These are phyloP conservation scores for Phaseolus coccineus DNA, from an alignment of 331 rosid genomes.

Conservation along the genomic window DNA sequence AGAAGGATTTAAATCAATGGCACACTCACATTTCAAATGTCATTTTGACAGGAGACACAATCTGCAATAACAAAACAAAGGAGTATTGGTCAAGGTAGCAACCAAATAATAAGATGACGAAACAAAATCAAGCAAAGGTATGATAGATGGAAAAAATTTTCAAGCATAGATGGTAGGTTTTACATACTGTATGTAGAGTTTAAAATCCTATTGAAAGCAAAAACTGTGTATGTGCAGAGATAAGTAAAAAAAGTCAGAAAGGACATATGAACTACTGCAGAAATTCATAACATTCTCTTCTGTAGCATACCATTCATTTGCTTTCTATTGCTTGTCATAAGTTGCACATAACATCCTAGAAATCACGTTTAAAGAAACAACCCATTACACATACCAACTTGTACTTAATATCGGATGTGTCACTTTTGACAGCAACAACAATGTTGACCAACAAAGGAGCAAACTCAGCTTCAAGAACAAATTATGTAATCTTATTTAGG, in stretches of 20 bases:
- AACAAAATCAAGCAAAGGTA: neutral
- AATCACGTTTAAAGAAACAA: neutral
- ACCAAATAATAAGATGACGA: slow-evolving; percentile 1
- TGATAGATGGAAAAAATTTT: neutral
- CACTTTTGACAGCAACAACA: neutral
- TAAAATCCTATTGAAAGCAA: neutral
- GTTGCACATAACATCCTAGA: neutral
- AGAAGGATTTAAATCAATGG: slow-evolving; percentile 22
- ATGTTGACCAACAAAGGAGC: neutral
- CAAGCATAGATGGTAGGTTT: neutral
- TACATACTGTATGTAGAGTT: neutral
- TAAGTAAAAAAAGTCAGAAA: neutral
- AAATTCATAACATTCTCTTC: slow-evolving; percentile 5
- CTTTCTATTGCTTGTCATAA: neutral
- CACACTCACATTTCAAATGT: slow-evolving; percentile 83
- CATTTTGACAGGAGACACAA: slow-evolving; percentile 87
- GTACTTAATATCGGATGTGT: neutral
- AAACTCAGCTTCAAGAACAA: slow-evolving; percentile 24
- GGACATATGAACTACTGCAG: neutral
- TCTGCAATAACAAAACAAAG: slow-evolving; percentile 58
- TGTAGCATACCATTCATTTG: neutral
- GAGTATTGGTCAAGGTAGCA: neutral
- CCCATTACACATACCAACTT: slow-evolving; percentile 13
- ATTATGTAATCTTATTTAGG: neutral
- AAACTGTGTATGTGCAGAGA: neutral